Conservation (phyloP, 148 eudicot genomes). For the Persicaria maculosa region DNA sequence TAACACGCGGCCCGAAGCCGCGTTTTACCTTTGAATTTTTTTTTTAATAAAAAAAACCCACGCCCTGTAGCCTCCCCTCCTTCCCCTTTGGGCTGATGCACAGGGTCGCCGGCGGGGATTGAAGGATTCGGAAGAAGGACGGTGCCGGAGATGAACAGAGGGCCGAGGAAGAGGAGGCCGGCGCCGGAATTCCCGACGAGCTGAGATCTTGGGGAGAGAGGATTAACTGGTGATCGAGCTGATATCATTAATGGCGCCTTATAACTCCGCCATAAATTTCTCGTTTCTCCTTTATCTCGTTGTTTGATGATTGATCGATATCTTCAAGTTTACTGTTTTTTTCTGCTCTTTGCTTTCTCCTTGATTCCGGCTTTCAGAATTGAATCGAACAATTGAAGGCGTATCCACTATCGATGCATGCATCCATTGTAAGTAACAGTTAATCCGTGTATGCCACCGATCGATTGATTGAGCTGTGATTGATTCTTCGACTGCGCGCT, state of each 20-base stretch:
- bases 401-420: neutral
- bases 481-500: neutral
- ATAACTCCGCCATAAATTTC: neutral
- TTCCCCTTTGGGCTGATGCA: too few species aligned
- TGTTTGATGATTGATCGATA: too few species aligned
- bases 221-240: neutral
- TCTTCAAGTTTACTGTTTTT: neutral
- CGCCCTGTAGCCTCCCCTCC: too few species aligned
- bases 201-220: too few species aligned
- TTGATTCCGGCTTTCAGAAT: neutral
- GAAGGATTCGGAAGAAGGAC: too few species aligned
- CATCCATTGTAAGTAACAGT: neutral
- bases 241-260: conserved; percentile 4
- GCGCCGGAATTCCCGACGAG: too few species aligned
- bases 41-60: too few species aligned
- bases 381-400: neutral
- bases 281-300: neutral
- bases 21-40: too few species aligned
- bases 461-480: neutral
- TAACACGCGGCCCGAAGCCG: too few species aligned
- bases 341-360: neutral
- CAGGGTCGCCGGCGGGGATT: too few species aligned
- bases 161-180: too few species aligned
- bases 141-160: too few species aligned
- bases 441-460: neutral